Base-by-base conservation (phyloP, 805 yeast species). In the Wickerhamiella sorbophila region DNA sequence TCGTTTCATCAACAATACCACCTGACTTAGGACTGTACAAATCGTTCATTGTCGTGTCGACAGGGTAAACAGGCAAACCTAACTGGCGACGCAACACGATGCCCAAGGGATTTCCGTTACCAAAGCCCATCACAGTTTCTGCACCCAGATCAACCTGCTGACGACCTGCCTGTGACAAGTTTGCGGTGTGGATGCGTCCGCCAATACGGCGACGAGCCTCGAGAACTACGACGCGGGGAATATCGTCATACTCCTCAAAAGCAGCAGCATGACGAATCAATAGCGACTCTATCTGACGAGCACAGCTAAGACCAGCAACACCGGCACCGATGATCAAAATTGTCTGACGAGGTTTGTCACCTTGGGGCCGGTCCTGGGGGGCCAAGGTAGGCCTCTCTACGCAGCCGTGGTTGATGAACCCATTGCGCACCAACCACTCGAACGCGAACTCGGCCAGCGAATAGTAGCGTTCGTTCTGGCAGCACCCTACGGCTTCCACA, bases 281-380 rank as follows among this genome's bases (percentile, higher is more conserved):
- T 18, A 65, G 91, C 61, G 77, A 82, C 40, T 76, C 88, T 40
- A 88, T 76, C 67, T 88, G 97, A 59, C 93, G 91, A 20, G 97
- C 95, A 59, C 88, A 81, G 53, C 95, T 94, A 38, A 91, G 66
- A 50, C 98, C 98, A 20, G 98, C 95, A 43, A 94, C 79, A 39
- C 98, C 98, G 5, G 97, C 95, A 52, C 98, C 98, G 53, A 85
- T 79, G 34, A 88, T 74, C 31, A 86, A 71, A 40, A 91, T 74
- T 3, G 66, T 58, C 34, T 58, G 55, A 10, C 67, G 48, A 1
- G 64, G 65, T 41, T 57, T 55, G 24, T 40, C 46, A 32, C 52
- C 52, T 10, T 48, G 54, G 5, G 48, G 56, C 38, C 44, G 51
- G 33, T 16, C 45, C 39, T 44, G 46, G 17, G 52, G 50, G 32